Evolutionary conservation across 257 asterid genomes (phyloP).

Genomic region (Rehmannia glutinosa): DNA sequence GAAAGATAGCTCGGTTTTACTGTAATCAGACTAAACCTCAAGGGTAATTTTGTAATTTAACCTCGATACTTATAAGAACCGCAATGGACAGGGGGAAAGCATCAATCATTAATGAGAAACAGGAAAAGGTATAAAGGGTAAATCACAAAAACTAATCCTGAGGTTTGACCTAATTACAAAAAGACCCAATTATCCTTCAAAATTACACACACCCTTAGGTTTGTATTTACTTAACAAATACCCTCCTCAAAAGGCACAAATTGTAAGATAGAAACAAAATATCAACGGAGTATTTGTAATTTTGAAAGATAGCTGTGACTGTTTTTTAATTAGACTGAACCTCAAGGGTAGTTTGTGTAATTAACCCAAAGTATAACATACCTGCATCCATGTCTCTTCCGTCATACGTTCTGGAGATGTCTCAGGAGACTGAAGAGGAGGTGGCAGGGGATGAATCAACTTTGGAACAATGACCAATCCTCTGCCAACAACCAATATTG

Average conservation of each 20-base stretch:
- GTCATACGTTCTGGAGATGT: constrained; percentile 84
- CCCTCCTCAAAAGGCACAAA: too few species aligned
- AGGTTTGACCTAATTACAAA: too few species aligned
- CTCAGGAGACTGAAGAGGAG: constrained; percentile 93
- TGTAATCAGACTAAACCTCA: neutral
- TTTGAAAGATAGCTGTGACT: neutral
- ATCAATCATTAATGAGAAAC: too few species aligned
- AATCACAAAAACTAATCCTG: too few species aligned
- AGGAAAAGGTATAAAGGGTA: too few species aligned
- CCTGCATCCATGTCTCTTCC: constrained; percentile 99
- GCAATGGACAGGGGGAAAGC: too few species aligned
- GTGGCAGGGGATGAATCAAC: constrained; percentile 96
- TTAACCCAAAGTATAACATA: constrained; percentile 16
- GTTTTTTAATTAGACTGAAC: too few species aligned
- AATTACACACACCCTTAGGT: too few species aligned
- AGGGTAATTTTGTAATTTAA: neutral
- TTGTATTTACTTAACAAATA: too few species aligned
- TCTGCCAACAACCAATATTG: constrained; percentile 92
- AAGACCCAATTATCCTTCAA: too few species aligned
- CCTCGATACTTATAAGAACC: too few species aligned
- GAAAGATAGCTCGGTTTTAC: too few species aligned
- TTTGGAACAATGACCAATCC: constrained; percentile 91
- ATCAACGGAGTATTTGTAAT: neutral
- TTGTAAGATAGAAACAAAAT: neutral
- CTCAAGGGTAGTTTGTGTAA: neutral